Evolutionary conservation across 2,329 filamentous ascomycete genomes (phyloP), one percentile per base, ranked within the genome.

Genomic region (Penicillium sclerotigenum): DNA sequence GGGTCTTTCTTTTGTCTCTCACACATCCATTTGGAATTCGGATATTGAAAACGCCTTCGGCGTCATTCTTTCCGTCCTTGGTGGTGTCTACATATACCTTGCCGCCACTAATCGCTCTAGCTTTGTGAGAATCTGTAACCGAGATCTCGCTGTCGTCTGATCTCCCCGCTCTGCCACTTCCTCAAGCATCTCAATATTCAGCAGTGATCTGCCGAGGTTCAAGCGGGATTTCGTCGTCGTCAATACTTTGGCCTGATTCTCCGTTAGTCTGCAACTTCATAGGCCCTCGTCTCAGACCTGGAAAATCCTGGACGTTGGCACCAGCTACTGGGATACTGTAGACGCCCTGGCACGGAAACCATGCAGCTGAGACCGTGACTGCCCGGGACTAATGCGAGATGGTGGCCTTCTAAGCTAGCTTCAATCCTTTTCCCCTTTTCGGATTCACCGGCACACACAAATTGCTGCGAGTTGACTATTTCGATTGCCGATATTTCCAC

Each of bases 311-410:
- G 46, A 63, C 61, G 54, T 62, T 56, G 52, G 55, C 60, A 63
- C 59, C 59, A 62, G 59, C 62, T 58, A 57, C 61, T 66, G 54
- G 62, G 63, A 65, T 64, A 62, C 59, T 62, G 64, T 66, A 68
- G 65, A 58, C 57, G 63, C 59, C 65, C 59, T 63, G 63, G 61
- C 52, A 67, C 70, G 63, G 59, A 63, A 58, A 64, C 62, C 54
- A 64, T 66, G 63, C 62, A 61, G 59, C 53, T 47, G 61, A 59
- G 52, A 58, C 55, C 34, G 47, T 63, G 59, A 67, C 58, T 61
- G 58, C 58, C 53, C 64, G 40, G 52, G 53, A 59, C 60, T 53
- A 69, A 69, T 66, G 64, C 64, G 60, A 62, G 50, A 68, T 70
- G 65, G 45, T 64, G 58, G 56, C 56, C 57, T 59, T 62, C 53